Conservation (phyloP, 352 stramenopile species). For the Elongisporangium undulatum region DNA sequence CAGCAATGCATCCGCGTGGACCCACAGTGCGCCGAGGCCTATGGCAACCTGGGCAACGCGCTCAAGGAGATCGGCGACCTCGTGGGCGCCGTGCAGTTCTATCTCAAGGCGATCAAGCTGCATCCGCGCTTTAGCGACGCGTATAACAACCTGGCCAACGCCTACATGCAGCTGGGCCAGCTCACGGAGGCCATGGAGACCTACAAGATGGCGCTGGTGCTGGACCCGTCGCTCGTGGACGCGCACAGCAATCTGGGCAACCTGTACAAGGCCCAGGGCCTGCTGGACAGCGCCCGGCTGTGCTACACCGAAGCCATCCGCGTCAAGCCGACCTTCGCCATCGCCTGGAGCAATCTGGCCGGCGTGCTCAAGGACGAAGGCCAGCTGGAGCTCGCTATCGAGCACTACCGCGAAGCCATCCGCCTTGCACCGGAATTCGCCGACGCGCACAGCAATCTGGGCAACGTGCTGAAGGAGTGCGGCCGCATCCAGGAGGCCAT, state of each 20-base stretch:
- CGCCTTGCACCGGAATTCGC: constrained; percentile 79
- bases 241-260: constrained; percentile 95
- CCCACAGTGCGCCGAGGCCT: constrained; percentile 90
- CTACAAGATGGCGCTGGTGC: constrained; percentile 92
- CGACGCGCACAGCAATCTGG: constrained; percentile 84
- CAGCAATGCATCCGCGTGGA: constrained; percentile 92
- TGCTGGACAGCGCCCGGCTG: constrained; percentile 79
- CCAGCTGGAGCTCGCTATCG: constrained; percentile 72
- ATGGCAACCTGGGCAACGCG: constrained; percentile 92
- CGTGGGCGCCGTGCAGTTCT: constrained; percentile 89
- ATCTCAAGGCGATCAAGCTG: constrained; percentile 91
- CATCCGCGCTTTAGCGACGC: constrained; percentile 89
- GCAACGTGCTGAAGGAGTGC: constrained; percentile 81
- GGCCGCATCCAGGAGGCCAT: constrained; percentile 71
- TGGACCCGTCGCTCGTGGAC: constrained; percentile 87
- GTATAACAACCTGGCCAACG: constrained; percentile 91
- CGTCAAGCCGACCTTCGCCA: constrained; percentile 86
- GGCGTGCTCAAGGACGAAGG: constrained; percentile 90
- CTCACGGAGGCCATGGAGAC: constrained; percentile 88
- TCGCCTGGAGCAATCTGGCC: constrained; percentile 91
- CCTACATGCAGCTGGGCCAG: constrained; percentile 91
- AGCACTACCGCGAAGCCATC: constrained; percentile 85
- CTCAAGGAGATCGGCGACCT: constrained; percentile 94
- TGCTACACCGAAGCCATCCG: constrained; percentile 91
- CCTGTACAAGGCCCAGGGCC: constrained; percentile 87